These are phyloP conservation scores for Cladosporium phlei DNA, from an alignment of 2,329 filamentous ascomycete genomes.

Conservation along the genomic window DNA sequence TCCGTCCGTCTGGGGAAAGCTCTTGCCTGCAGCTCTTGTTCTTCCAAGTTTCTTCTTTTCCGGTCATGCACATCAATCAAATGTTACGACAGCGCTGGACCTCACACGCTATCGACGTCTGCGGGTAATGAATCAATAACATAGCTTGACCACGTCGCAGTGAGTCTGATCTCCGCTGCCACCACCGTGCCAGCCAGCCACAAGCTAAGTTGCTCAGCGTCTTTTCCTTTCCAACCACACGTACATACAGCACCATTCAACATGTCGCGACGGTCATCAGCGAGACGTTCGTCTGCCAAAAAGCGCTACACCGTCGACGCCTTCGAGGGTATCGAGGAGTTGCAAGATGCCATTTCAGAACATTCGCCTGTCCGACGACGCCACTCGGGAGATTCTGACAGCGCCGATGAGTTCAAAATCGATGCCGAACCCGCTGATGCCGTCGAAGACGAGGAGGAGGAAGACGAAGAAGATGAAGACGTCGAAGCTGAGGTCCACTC, in stretches of 20 bases:
- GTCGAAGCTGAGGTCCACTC: slow-evolving; percentile 26
- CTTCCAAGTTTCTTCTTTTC: too few species aligned
- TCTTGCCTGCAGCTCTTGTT: neutral
- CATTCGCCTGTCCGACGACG: slow-evolving; percentile 5
- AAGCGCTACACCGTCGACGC: slow-evolving; percentile 33
- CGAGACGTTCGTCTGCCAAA: slow-evolving; percentile 16
- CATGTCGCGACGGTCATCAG: slow-evolving; percentile 20
- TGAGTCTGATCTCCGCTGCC: neutral
- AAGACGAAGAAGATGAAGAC: slow-evolving; percentile 34
- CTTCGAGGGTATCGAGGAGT: slow-evolving; percentile 32
- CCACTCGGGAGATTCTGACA: slow-evolving; percentile 10
- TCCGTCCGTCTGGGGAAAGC: neutral
- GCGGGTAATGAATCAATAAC: too few species aligned
- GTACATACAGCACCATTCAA: neutral
- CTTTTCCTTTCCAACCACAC: slow-evolving; percentile 5
- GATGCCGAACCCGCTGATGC: slow-evolving; percentile 27
- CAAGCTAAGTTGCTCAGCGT: slow-evolving; percentile 11
- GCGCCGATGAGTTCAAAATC: slow-evolving; percentile 33
- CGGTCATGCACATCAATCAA: too few species aligned
- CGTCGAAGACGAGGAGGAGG: slow-evolving; percentile 33
- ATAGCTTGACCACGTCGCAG: too few species aligned
- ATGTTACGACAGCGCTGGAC: too few species aligned
- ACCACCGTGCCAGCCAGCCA: neutral
- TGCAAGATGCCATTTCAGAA: slow-evolving; percentile 15
- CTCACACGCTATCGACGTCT: too few species aligned